Percentiles rank a stretch among this genome's conserved stretches.
phyloP scores from a whole-genome alignment of 1,284 basidiomycete species.

The Trametes hirsuta region DNA sequence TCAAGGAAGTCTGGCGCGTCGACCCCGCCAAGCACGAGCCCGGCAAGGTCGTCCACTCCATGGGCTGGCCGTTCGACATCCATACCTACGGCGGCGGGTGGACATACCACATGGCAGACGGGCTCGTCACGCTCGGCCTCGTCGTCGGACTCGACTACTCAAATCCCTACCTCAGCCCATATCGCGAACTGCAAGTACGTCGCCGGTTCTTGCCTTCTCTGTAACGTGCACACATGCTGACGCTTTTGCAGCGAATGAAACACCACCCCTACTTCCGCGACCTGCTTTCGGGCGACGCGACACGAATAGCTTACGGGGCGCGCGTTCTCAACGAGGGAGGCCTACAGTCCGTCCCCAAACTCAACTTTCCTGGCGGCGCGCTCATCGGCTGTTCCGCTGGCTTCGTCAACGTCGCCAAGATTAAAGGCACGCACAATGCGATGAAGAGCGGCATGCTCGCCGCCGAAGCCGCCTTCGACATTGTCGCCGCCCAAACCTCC shows the following conservation, averaged over 20 bases:
- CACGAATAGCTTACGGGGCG: conserved; percentile 90
- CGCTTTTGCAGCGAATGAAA: conserved; percentile 82
- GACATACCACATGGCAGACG: conserved; percentile 96
- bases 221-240: not conserved
- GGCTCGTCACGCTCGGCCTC: conserved; percentile 89
- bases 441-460: conserved; percentile 99
- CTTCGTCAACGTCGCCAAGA: conserved; percentile 97
- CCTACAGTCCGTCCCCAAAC: conserved; percentile 88
- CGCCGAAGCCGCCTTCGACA: conserved; percentile 84
- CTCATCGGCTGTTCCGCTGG: conserved; percentile 96
- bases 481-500: conserved; percentile 41
- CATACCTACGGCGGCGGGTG: conserved; percentile 94
- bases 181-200: conserved; percentile 88
- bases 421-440: conserved; percentile 99
- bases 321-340: conserved; percentile 95
- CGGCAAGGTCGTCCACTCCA: conserved; percentile 90
- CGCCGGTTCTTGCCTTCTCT: not conserved
- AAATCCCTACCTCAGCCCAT: conserved; percentile 94
- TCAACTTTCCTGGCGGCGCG: conserved; percentile 95
- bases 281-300: conserved; percentile 75
- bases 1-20: conserved; percentile 98
- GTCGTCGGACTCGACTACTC: conserved; percentile 95
- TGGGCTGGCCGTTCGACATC: conserved; percentile 91
- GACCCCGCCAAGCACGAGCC: conserved; percentile 77
- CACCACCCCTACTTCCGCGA: conserved; percentile 92